phyloP scores from a whole-genome alignment of 2,329 filamentous ascomycete species.

The Grosmannia serpens region DNA sequence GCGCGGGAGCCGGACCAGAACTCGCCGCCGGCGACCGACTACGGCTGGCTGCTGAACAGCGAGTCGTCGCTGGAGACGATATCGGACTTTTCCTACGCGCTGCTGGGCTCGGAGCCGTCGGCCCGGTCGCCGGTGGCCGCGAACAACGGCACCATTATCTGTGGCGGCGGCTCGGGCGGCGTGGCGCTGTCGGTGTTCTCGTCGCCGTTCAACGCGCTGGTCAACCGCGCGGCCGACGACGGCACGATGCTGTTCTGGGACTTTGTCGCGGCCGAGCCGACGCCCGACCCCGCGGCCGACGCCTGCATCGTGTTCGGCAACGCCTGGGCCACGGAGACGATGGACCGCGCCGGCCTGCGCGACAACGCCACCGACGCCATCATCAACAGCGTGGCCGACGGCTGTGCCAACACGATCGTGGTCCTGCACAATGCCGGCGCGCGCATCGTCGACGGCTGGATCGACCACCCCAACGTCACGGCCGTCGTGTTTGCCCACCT shows the following conservation, averaged over 20 bases:
- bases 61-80: constrained; percentile 16
- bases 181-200: constrained; percentile 33
- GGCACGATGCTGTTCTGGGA: constrained; percentile 48
- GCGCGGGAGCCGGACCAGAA: constrained; percentile 40
- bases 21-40: constrained; percentile 18
- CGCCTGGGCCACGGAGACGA: constrained; percentile 53
- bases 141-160: constrained; percentile 37
- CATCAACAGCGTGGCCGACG: constrained; percentile 34
- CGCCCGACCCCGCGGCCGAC: constrained; percentile 36
- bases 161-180: constrained; percentile 37
- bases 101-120: constrained; percentile 10
- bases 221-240: constrained; percentile 35
- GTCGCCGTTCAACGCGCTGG: constrained; percentile 22
- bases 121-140: constrained; percentile 31
- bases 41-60: constrained; percentile 22
- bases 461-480: constrained; percentile 50
- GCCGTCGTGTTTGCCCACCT: constrained; percentile 51
- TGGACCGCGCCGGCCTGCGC: constrained; percentile 39
- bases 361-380: constrained; percentile 46
- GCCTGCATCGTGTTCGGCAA: constrained; percentile 50
- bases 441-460: constrained; percentile 46
- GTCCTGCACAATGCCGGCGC: constrained; percentile 52
- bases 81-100: constrained; percentile 48
- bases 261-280: constrained; percentile 31
- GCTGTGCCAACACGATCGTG: constrained; percentile 45